Percentiles rank a stretch among this genome's conserved stretches.
phyloP scores from a whole-genome alignment of 192 early-diverging fungal species.

The Coemansia sp. region DNA sequence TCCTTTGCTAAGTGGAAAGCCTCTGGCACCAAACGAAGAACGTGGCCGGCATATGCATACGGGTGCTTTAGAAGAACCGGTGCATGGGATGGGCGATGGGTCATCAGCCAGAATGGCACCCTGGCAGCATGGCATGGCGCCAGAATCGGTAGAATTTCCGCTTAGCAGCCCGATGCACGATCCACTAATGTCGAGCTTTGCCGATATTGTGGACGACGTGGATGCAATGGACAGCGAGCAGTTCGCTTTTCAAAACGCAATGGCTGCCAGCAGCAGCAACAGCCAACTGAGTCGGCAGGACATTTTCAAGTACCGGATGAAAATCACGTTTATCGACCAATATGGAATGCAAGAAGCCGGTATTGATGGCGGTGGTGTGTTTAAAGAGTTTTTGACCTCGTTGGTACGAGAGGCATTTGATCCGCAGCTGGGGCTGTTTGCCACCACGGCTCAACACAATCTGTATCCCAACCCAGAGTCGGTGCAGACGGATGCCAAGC shows the following conservation, averaged over 20 bases:
- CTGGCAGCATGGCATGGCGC: no score
- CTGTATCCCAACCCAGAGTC: slow-evolving; percentile 72
- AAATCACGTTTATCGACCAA: slow-evolving; percentile 82
- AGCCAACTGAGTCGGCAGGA: slow-evolving; percentile 32
- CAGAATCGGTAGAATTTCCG: no score
- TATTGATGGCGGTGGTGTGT: slow-evolving; percentile 95
- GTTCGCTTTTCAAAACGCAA: slow-evolving; percentile 13
- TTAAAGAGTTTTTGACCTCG: slow-evolving; percentile 94
- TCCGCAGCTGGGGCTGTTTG: slow-evolving; percentile 66
- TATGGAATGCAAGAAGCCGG: slow-evolving; percentile 85
- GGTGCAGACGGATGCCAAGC: slow-evolving; percentile 28
- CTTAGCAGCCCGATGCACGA: no score
- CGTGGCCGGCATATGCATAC: no score
- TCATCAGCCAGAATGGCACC: no score
- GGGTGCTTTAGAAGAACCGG: no score
- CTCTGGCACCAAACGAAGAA: background rate
- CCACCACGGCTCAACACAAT: slow-evolving; percentile 62
- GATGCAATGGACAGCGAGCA: background rate
- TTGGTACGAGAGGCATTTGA: slow-evolving; percentile 73
- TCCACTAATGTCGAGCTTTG: background rate
- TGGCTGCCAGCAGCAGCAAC: slow-evolving; percentile 14
- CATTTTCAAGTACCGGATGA: slow-evolving; percentile 72
- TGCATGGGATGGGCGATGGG: no score
- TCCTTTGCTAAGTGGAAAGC: slow-evolving; percentile 48
- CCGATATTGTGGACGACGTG: background rate